A percentile compares a stretch with the other conserved stretches of the same genome.
These are phyloP conservation scores for Agrocybe chaxingu DNA, from an alignment of 768 basidiomycete genomes.

Conservation along the genomic window DNA sequence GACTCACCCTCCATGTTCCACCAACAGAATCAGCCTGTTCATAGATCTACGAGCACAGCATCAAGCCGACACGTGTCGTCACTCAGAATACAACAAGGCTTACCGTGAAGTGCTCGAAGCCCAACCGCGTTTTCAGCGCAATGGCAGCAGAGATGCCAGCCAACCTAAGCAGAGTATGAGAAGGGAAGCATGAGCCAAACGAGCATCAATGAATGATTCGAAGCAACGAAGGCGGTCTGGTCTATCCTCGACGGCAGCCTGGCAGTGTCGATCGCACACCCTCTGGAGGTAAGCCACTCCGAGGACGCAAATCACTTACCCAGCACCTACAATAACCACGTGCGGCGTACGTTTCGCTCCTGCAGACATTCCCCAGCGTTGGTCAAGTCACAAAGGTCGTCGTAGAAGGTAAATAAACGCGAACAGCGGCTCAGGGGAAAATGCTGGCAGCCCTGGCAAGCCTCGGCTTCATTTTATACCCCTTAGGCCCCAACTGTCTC, in stretches of 20 bases:
- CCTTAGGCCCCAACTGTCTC: too few relatives aligned
- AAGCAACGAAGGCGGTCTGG: not conserved
- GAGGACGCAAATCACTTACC: conserved; percentile 27
- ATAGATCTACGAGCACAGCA: conserved; percentile 36
- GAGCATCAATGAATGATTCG: not conserved
- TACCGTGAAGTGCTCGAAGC: conserved; percentile 48
- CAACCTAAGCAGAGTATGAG: conserved; percentile 25
- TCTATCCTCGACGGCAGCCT: too few relatives aligned
- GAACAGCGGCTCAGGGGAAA: not conserved
- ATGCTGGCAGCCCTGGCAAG: not conserved
- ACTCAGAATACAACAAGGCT: conserved; percentile 9
- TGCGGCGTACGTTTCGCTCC: conserved; percentile 24
- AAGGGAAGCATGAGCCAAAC: not conserved
- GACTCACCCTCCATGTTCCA: conserved; percentile 55
- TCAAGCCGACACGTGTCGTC: not conserved
- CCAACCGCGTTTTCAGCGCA: conserved; percentile 38
- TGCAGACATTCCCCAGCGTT: conserved; percentile 5
- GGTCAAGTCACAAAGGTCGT: too few relatives aligned
- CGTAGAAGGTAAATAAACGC: not conserved
- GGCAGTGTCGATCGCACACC: too few relatives aligned
- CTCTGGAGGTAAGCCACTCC: too few relatives aligned
- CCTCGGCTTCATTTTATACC: too few relatives aligned
- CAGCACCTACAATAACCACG: conserved; percentile 49
- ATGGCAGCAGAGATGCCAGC: conserved; percentile 49
- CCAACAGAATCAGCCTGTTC: conserved; percentile 46